These are phyloP conservation scores for Trypanosoma brucei DNA, from an alignment of 208 protist genomes.

Conservation along the genomic window DNA sequence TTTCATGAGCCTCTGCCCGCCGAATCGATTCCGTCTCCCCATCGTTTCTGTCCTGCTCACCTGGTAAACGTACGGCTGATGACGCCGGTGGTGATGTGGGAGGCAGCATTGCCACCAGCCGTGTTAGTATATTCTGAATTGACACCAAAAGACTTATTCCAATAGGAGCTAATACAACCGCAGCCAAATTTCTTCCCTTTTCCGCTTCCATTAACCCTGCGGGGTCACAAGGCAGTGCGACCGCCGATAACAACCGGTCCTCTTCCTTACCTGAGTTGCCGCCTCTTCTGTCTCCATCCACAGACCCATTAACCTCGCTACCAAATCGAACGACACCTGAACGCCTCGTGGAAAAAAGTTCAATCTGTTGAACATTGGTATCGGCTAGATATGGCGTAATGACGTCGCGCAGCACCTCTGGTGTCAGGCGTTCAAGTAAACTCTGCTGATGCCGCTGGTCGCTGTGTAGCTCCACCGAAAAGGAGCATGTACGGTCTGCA, in stretches of 20 bases:
- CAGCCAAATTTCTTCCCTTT: conserved; percentile 11
- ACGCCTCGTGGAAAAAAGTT: conserved; percentile 39
- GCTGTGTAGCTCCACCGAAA: conserved; percentile 27
- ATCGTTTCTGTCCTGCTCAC: background rate
- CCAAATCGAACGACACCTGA: conserved; percentile 39
- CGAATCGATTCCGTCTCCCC: background rate
- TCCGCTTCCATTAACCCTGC: background rate
- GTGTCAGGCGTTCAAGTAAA: conserved; percentile 23
- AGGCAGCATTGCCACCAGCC: conserved; percentile 18
- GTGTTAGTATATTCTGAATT: conserved; percentile 29
- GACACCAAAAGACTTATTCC: conserved; percentile 64
- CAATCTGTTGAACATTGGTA: conserved; percentile 39
- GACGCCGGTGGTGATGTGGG: background rate
- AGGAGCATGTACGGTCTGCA: conserved; percentile 35
- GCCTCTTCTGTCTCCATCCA: conserved; percentile 4
- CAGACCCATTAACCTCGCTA: background rate
- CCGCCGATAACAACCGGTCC: conserved; percentile 5
- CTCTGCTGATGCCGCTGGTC: background rate
- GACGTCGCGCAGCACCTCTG: conserved; percentile 22
- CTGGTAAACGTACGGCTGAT: no score
- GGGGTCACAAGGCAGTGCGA: conserved; percentile 21
- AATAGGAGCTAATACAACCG: conserved; percentile 39
- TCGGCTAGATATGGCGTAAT: conserved; percentile 39
- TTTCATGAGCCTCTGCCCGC: background rate
- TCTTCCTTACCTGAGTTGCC: background rate